These are phyloP conservation scores for Alternaria sp. DNA, from an alignment of 2,329 filamentous ascomycete species.

Conservation along the genomic window DNA sequence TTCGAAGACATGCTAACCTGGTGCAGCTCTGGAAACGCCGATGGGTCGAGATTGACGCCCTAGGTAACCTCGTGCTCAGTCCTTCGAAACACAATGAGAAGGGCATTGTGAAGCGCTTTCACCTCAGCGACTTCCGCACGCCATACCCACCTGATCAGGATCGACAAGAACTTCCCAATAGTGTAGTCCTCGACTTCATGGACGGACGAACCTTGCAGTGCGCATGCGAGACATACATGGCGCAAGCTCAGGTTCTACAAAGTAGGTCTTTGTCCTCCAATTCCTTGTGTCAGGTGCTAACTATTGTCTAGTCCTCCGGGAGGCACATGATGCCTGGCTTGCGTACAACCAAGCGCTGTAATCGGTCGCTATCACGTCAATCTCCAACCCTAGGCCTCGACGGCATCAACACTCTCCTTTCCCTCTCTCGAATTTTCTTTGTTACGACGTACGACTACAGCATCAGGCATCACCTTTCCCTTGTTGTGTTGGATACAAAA, in stretches of 20 bases:
- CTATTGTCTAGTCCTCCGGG: slow-evolving; percentile 41
- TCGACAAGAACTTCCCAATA: slow-evolving; percentile 90
- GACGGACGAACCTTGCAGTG: slow-evolving; percentile 71
- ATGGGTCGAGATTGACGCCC: slow-evolving; percentile 83
- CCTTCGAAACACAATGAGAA: slow-evolving; percentile 70
- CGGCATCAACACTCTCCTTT: slow-evolving; percentile 13
- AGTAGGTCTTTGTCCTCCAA: slow-evolving; percentile 31
- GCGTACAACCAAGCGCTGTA: slow-evolving; percentile 41
- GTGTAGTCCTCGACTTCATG: slow-evolving; percentile 70
- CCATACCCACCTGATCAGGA: slow-evolving; percentile 90
- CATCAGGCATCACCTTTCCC: slow-evolving; percentile 18
- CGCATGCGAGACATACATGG: slow-evolving; percentile 55
- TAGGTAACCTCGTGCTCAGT: slow-evolving; percentile 84
- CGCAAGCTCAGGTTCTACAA: slow-evolving; percentile 49
- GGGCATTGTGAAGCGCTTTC: slow-evolving; percentile 79
- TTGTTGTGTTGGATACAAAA: slow-evolving; percentile 20
- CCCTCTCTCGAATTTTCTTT: slow-evolving; percentile 15
- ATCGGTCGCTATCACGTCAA: not conserved
- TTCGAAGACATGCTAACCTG: slow-evolving; percentile 11
- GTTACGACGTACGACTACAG: slow-evolving; percentile 21
- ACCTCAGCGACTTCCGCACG: slow-evolving; percentile 81
- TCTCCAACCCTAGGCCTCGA: not conserved
- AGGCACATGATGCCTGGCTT: slow-evolving; percentile 51
- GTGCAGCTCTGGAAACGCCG: slow-evolving; percentile 86
- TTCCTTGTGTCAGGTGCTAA: slow-evolving; percentile 20